Percentiles rank a stretch among this genome's conserved stretches.
Conservation (phyloP, 176 grass and related monocot genomes). For the Paspalum vaginatum region DNA sequence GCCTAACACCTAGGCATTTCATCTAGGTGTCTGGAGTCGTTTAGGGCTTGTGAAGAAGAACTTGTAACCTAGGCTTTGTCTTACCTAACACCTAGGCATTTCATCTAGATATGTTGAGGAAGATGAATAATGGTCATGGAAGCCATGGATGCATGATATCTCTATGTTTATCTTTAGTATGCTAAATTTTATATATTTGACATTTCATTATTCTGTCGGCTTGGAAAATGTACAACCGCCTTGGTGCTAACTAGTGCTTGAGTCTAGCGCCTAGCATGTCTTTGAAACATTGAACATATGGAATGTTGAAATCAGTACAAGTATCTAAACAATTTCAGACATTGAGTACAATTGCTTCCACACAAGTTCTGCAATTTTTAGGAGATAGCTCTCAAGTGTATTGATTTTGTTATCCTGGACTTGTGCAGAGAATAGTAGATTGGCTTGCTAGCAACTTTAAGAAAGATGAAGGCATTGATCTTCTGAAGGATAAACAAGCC, state of each 20-base stretch:
- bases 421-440: conserved; percentile 84
- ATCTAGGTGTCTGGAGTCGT: not conserved
- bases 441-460: conserved; percentile 94
- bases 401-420: conserved; percentile 30
- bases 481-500: conserved; percentile 97
- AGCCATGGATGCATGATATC: not conserved
- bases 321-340: conserved; percentile 1
- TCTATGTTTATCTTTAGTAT: not conserved
- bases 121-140: not conserved
- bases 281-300: not conserved
- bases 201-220: not conserved
- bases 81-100: not conserved
- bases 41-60: too few relatives aligned
- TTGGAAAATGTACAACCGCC: not conserved
- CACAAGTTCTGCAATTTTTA: not conserved
- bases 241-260: not conserved
- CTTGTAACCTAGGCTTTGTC: too few relatives aligned
- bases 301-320: not conserved
- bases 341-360: not conserved
- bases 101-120: not conserved
- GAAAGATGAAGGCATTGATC: conserved; percentile 92
- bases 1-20: not conserved
- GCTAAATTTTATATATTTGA: not conserved
- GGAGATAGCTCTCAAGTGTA: not conserved
- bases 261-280: not conserved